Evolutionary conservation across 1,139 yeast species (phyloP).

Genomic region (Scheffersomyces lignicola): DNA sequence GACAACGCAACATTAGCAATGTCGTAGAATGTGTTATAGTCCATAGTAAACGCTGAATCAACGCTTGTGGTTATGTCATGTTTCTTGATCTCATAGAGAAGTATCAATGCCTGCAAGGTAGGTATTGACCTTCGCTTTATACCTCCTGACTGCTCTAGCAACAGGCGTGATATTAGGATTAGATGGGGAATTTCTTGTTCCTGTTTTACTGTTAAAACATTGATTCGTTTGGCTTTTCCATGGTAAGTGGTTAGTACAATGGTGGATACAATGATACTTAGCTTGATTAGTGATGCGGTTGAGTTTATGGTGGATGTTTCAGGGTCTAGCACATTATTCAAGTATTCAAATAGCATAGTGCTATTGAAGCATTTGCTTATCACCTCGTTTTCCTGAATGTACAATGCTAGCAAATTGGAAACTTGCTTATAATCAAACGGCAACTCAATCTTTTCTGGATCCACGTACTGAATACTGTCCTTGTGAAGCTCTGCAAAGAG

Average conservation of each 20-base stretch:
- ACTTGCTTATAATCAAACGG: neutral
- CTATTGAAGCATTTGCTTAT: slow-evolving; percentile 1
- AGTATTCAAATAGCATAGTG: slow-evolving; percentile 1
- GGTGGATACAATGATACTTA: slow-evolving; percentile 2
- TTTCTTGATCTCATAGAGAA: slow-evolving; percentile 4
- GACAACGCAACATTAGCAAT: neutral
- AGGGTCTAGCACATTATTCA: slow-evolving; percentile 1
- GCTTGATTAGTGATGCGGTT: neutral
- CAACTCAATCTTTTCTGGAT: neutral
- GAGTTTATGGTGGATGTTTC: neutral
- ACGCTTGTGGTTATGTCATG: slow-evolving; percentile 4
- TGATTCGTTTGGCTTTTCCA: neutral
- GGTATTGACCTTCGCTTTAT: neutral
- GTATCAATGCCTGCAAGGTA: slow-evolving; percentile 3
- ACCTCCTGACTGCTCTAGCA: neutral
- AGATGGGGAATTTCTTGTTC: neutral
- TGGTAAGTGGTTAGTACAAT: neutral
- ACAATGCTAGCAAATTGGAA: neutral
- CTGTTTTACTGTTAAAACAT: neutral
- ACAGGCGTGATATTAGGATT: neutral
- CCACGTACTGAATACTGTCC: neutral
- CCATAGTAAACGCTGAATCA: slow-evolving; percentile 1
- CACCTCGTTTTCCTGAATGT: neutral
- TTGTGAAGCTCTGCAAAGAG: neutral
- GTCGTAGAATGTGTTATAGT: slow-evolving; percentile 2